Percentiles rank a stretch among this genome's conserved stretches.
Conservation (phyloP, 768 basidiomycete species). For the Suillus decipiens region DNA sequence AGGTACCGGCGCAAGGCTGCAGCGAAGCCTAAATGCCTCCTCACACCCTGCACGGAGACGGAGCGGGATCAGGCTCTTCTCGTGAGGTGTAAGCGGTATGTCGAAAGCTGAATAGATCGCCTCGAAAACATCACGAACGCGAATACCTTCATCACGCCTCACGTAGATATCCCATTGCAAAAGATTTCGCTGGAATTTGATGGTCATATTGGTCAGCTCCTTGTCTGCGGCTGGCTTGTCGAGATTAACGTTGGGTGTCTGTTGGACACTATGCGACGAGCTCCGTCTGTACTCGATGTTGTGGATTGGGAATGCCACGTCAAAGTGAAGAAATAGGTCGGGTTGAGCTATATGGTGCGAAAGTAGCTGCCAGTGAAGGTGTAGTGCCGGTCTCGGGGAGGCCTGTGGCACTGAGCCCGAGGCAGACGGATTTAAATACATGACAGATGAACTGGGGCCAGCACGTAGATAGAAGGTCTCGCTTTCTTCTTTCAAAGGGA, state of each 20-base stretch:
- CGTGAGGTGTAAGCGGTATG: constrained; percentile 44
- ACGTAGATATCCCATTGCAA: constrained; percentile 44
- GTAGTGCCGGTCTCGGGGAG: constrained; percentile 28
- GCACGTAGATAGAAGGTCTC: no score
- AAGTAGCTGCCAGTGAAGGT: constrained; percentile 51
- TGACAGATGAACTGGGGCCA: no score
- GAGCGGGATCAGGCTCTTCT: constrained; percentile 36
- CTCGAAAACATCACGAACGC: constrained; percentile 59
- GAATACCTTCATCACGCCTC: constrained; percentile 43
- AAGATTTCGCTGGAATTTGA: constrained; percentile 40
- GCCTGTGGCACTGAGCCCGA: neutral
- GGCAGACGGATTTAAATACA: constrained; percentile 15
- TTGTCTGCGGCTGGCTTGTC: constrained; percentile 46
- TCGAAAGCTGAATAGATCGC: constrained; percentile 56
- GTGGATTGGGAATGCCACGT: constrained; percentile 42
- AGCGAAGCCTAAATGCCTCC: constrained; percentile 47
- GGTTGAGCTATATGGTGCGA: constrained; percentile 36
- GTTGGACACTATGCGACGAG: constrained; percentile 10
- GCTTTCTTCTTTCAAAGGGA: no score
- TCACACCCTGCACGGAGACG: constrained; percentile 33
- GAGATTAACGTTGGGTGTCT: constrained; percentile 36
- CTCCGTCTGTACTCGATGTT: constrained; percentile 34
- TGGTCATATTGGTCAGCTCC: constrained; percentile 48
- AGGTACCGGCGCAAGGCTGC: constrained; percentile 43
- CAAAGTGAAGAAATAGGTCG: constrained; percentile 47